A percentile compares a stretch with the other conserved stretches of the same genome.
These are phyloP conservation scores for Dicorynia guianensis DNA, from an alignment of 306 rosid genomes.

Conservation along the genomic window DNA sequence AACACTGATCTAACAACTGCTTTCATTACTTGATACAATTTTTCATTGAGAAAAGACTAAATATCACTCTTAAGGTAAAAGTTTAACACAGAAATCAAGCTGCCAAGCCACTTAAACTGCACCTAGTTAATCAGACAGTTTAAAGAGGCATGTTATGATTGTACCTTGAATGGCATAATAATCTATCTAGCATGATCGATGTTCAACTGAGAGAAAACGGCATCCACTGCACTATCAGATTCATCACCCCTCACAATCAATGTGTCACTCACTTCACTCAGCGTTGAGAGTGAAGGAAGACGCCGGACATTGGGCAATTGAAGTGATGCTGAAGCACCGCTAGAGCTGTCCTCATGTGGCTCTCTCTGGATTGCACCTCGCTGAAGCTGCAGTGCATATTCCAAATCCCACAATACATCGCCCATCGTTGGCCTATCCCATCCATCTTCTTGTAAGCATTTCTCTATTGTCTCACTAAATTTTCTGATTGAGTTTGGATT, in stretches of 20 bases:
- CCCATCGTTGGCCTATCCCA: conserved; percentile 60
- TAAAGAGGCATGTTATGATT: too few species aligned
- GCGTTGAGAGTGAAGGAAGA: conserved; percentile 49
- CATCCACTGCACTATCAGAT: conserved; percentile 29
- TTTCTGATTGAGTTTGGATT: conserved; percentile 52
- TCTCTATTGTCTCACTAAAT: conserved; percentile 45
- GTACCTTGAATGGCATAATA: conserved; percentile 9
- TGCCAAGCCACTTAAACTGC: neutral
- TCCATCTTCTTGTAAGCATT: conserved; percentile 53
- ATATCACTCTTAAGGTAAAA: neutral
- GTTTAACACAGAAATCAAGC: neutral
- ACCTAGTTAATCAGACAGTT: conserved; percentile 22
- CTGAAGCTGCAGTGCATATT: conserved; percentile 65
- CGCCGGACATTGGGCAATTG: conserved; percentile 38
- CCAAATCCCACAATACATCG: conserved; percentile 68
- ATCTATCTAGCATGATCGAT: conserved; percentile 46
- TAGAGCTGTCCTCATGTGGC: conserved; percentile 45
- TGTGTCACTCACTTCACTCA: conserved; percentile 38
- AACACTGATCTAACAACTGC: conserved; percentile 34
- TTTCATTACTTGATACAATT: neutral
- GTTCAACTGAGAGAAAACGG: conserved; percentile 49
- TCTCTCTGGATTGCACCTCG: conserved; percentile 36
- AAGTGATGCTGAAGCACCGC: conserved; percentile 41
- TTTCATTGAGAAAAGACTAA: neutral
- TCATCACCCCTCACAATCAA: conserved; percentile 39